Evolutionary conservation across 1,284 basidiomycete genomes (phyloP), one percentile per base, ranked within the genome.

Genomic region (Ganoderma lingzhi): DNA sequence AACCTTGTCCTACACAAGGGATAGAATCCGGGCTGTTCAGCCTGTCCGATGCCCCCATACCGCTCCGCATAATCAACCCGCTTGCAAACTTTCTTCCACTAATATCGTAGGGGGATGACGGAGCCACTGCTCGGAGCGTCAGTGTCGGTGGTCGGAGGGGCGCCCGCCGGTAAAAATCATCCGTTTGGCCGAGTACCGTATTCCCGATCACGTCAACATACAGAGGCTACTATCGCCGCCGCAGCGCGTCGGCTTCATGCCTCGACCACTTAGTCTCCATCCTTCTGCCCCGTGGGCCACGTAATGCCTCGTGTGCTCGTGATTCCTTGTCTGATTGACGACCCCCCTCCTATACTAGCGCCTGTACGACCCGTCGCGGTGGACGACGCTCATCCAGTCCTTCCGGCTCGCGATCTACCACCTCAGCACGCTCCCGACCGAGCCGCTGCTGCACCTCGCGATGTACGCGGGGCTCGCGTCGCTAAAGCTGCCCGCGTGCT

Each of bases 381-480:
- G 97, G 97, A 75, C 80, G 6, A 83, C 82, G 4, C 88, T 98
- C 35, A 86, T 92, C 41, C 85, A 87, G 64, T 87, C 92, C 10
- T 98, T 98, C 85, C 90, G 95, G 23, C 83, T 90, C 3, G 94
- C 96, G 0, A 93, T 96, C 68, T 94, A 97, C 78, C 88, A 87
- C 55, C 86, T 98, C 56, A 96, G 97, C 79, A 91, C 90, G 12
- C 86, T 98, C 39, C 95, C 96, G 0, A 90, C 93, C 1, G 93
- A 96, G 74, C 93, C 96, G 0, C 86, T 97, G 6, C 86, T 98
- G 9, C 88, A 95, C 74, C 89, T 98, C 23, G 90, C 96, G 0
- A 87, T 97, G 67, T 96, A 95, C 72, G 95, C 94, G 8, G 97
- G 97, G 2, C 86, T 98, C 3, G 90, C 94, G 2, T 91, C 95